These are phyloP conservation scores for Cladosporium austrohemisphaericum DNA, from an alignment of 2,329 filamentous ascomycete species.

Conservation along the genomic window DNA sequence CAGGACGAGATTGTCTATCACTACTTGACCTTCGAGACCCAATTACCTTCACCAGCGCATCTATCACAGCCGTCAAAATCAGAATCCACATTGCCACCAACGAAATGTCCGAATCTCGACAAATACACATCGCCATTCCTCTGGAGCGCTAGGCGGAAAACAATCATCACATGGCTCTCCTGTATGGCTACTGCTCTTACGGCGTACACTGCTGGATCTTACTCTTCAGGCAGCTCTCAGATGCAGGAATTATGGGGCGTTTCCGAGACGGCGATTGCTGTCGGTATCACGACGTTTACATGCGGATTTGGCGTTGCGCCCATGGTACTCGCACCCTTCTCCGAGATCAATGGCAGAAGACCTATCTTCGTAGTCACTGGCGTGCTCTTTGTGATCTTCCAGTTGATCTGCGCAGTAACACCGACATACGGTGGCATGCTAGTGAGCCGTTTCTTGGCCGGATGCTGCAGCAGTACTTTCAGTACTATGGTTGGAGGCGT, in stretches of 20 bases:
- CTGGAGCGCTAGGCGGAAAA: conserved; percentile 69
- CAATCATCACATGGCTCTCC: conserved; percentile 66
- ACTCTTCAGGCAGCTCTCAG: conserved; percentile 64
- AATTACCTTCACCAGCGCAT: conserved; percentile 48
- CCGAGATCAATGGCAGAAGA: conserved; percentile 80
- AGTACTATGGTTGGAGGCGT: conserved; percentile 92
- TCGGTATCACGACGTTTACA: conserved; percentile 79
- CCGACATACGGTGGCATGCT: conserved; percentile 69
- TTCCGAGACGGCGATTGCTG: conserved; percentile 61
- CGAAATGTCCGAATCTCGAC: conserved; percentile 62
- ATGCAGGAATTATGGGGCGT: conserved; percentile 65
- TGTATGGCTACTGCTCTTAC: conserved; percentile 73
- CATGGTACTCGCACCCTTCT: conserved; percentile 84
- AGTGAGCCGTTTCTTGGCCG: conserved; percentile 69
- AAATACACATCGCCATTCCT: conserved; percentile 66
- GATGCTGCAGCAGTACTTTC: conserved; percentile 73
- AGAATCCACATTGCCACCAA: conserved; percentile 29
- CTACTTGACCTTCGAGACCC: conserved; percentile 61
- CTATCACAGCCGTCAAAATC: conserved; percentile 28
- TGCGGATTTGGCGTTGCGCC: conserved; percentile 76
- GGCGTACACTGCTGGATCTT: conserved; percentile 77
- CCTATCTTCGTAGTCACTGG: conserved; percentile 77
- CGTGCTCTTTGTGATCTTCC: conserved; percentile 65
- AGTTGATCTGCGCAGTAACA: conserved; percentile 70
- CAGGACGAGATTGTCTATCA: conserved; percentile 48